phyloP scores from a whole-genome alignment of 192 early-diverging fungal genomes.

The Geosiphon pyriformis region DNA sequence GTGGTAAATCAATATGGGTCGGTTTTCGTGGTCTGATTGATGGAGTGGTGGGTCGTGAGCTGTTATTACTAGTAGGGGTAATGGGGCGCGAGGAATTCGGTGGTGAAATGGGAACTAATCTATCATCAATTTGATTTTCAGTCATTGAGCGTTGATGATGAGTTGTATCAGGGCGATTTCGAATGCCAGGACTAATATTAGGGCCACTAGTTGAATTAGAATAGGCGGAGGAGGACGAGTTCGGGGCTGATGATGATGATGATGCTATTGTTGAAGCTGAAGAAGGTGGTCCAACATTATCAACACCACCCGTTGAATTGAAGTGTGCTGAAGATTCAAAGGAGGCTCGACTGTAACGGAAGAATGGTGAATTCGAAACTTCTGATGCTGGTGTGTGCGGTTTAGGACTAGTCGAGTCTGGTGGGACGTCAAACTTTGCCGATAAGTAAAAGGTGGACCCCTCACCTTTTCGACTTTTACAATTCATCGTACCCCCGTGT shows the following conservation, averaged over 20 bases:
- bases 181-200: neutral
- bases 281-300: neutral
- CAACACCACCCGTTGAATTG: slow-evolving; percentile 19
- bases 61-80: neutral
- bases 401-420: slow-evolving; percentile 27
- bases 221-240: slow-evolving; percentile 3
- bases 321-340: neutral
- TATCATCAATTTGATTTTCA: neutral
- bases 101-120: neutral
- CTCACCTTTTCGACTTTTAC: slow-evolving; percentile 60
- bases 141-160: neutral
- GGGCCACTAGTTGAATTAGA: slow-evolving; percentile 12
- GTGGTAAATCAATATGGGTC: neutral
- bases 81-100: neutral
- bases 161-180: slow-evolving; percentile 8
- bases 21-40: slow-evolving; percentile 4
- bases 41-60: slow-evolving; percentile 1
- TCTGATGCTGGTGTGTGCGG: slow-evolving; percentile 43
- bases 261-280: slow-evolving; percentile 1
- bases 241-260: slow-evolving; percentile 11
- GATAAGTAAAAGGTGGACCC: slow-evolving; percentile 77
- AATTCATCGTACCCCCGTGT: slow-evolving; percentile 69
- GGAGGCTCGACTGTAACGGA: neutral
- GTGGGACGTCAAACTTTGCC: slow-evolving; percentile 45
- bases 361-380: slow-evolving; percentile 12